These are phyloP conservation scores for Ascocoryne sarcoides DNA, from an alignment of 2,329 filamentous ascomycete genomes.

Conservation along the genomic window DNA sequence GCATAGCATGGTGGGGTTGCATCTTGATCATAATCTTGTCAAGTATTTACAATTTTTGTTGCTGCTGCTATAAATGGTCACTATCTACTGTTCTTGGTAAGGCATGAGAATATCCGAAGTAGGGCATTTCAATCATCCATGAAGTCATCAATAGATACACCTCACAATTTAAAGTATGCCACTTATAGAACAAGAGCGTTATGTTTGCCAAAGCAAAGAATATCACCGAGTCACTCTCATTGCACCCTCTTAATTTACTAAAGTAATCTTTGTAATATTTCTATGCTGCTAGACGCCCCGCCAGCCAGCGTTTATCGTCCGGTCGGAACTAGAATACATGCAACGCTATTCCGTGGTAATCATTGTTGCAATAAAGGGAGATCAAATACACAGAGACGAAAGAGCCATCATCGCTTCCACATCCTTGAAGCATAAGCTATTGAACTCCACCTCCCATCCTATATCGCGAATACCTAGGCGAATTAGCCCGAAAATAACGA, in stretches of 20 bases:
- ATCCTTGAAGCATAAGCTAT: constrained; percentile 27
- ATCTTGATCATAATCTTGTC: too few relatives aligned
- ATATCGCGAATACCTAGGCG: constrained; percentile 23
- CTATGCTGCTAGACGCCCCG: constrained; percentile 22
- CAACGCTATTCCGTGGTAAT: constrained; percentile 27
- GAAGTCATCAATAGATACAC: too few relatives aligned
- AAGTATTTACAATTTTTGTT: too few relatives aligned
- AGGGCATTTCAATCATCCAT: too few relatives aligned
- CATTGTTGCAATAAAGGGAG: constrained; percentile 24
- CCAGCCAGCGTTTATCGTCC: constrained; percentile 23
- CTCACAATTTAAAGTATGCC: too few relatives aligned
- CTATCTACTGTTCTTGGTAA: too few relatives aligned
- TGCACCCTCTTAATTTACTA: constrained; percentile 7
- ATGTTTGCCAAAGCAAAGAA: too few relatives aligned
- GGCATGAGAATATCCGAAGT: too few relatives aligned
- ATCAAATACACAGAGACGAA: constrained; percentile 29
- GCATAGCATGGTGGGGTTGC: too few relatives aligned
- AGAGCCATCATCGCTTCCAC: constrained; percentile 28
- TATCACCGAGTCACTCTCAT: not conserved
- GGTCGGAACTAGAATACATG: constrained; percentile 28
- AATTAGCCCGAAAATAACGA: constrained; percentile 21
- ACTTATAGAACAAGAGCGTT: too few relatives aligned
- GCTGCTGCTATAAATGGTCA: too few relatives aligned
- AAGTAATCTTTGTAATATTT: constrained; percentile 24
- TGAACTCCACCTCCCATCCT: constrained; percentile 26